Evolutionary conservation across 106 monocot species (phyloP), one percentile per base, ranked within the genome.

Genomic region (Chionographis japonica): DNA sequence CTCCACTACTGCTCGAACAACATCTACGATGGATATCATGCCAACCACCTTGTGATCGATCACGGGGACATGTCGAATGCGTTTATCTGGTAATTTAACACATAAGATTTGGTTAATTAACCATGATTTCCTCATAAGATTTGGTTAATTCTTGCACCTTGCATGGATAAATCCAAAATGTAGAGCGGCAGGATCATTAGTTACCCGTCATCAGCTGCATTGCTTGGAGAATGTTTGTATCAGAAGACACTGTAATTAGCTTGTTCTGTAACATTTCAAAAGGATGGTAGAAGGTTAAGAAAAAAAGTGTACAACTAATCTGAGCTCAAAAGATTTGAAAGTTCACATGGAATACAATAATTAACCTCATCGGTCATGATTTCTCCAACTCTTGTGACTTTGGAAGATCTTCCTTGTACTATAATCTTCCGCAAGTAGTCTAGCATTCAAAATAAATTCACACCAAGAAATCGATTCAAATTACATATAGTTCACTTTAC

Each of bases 171-270:
- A 54, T 38, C 27, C n/a, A 35, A 2, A 12, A 1, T 9, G 10
- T 14, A 17, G 20, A n/a, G 66, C 46, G 37, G 39, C 18, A 52
- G 55, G 27, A 14, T 2, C 49, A 50, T 9, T 0, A 41, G 9
- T 65, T 70, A 71, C 87, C 87, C 66, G 83, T 74, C 87, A 87
- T 90, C 13, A 90, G 69, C 67, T 90, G 72, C 90, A 90, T 90
- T 61, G 90, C 90, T 58, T 83, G 56, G 12, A 90, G 77, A 72
- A 90, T 74, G 16, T 78, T 90, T 66, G 90, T 83, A 69, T 84
- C 80, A 4, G 80, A 55, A 11, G 76, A 69, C 13, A 90, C 86
- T 12, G 80, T 72, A 5, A 90, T 62, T 43, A 90, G 80, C 61
- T 86, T 78, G 54, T 78, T 83, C 86, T 90, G 83, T 40, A 40